phyloP scores from a whole-genome alignment of 305 asterid genomes.

The Fraxinus xanthoxyloides region DNA sequence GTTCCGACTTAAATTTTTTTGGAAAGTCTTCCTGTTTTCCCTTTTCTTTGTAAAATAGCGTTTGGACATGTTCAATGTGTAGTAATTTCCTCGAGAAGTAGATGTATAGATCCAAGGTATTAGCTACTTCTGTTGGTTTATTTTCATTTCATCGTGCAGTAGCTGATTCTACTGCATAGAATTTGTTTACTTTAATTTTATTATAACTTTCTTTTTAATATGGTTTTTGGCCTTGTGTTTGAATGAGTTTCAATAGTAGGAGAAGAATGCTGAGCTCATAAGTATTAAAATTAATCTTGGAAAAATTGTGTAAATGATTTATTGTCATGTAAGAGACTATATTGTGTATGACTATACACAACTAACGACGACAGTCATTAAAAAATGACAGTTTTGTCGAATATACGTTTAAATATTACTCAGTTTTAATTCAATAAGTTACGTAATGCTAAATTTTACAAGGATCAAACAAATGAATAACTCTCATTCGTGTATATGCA shows the following conservation, averaged over 20 bases:
- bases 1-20: constrained; percentile 59
- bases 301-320: background rate
- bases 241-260: background rate
- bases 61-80: constrained; percentile 17
- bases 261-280: background rate
- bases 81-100: constrained; percentile 27
- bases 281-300: background rate
- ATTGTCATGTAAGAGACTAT: background rate
- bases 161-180: constrained; percentile 14
- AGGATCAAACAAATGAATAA: background rate
- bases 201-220: background rate
- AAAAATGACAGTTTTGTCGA: background rate
- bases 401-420: too few relatives aligned
- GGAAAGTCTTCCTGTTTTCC: background rate
- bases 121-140: constrained; percentile 9
- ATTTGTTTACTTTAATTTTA: background rate
- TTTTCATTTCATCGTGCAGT: constrained; percentile 13
- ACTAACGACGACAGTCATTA: background rate
- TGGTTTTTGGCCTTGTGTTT: background rate
- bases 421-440: background rate
- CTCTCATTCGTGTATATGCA: background rate
- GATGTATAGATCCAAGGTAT: constrained; percentile 30
- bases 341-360: background rate
- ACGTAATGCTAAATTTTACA: background rate
- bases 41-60: background rate